Evolutionary conservation across 2,329 filamentous ascomycete genomes (phyloP).

Genomic region (Parastagonospora nodorum): DNA sequence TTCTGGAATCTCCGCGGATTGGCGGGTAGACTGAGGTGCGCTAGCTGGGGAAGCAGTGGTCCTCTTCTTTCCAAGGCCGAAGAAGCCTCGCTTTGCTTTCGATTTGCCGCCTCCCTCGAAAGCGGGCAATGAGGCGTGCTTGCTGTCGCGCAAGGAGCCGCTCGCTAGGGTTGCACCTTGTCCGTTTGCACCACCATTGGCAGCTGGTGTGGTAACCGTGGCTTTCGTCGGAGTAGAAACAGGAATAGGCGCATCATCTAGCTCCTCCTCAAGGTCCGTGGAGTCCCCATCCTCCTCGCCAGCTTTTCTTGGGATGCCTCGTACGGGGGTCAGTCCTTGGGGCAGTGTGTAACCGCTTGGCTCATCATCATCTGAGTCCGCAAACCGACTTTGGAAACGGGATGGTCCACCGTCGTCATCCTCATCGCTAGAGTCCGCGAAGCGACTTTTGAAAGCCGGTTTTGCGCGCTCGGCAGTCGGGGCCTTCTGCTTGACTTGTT

Average conservation of each 20-base stretch:
- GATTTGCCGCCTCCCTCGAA: conserved; percentile 37
- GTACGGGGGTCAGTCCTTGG: conserved; percentile 57
- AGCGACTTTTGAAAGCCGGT: conserved; percentile 54
- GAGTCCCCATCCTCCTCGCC: conserved; percentile 63
- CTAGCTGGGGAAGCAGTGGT: conserved; percentile 40
- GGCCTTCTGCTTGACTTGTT: conserved; percentile 27
- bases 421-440: conserved; percentile 72
- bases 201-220: conserved; percentile 17
- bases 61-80: conserved; percentile 68
- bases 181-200: conserved; percentile 13
- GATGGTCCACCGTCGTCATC: conserved; percentile 42
- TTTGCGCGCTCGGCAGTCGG: conserved; percentile 17
- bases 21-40: conserved; percentile 29
- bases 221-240: conserved; percentile 37
- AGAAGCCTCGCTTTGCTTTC: conserved; percentile 50
- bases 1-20: conserved; percentile 13
- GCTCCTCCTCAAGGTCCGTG: conserved; percentile 56
- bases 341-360: conserved; percentile 54
- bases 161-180: conserved; percentile 41
- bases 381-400: conserved; percentile 54
- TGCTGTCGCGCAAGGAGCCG: conserved; percentile 48
- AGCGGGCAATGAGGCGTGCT: conserved; percentile 37
- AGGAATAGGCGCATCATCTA: conserved; percentile 39
- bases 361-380: conserved; percentile 59
- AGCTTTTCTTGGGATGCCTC: conserved; percentile 63